Conservation (phyloP, 108 stramenopile genomes). For the Schizochytrium sp. region DNA sequence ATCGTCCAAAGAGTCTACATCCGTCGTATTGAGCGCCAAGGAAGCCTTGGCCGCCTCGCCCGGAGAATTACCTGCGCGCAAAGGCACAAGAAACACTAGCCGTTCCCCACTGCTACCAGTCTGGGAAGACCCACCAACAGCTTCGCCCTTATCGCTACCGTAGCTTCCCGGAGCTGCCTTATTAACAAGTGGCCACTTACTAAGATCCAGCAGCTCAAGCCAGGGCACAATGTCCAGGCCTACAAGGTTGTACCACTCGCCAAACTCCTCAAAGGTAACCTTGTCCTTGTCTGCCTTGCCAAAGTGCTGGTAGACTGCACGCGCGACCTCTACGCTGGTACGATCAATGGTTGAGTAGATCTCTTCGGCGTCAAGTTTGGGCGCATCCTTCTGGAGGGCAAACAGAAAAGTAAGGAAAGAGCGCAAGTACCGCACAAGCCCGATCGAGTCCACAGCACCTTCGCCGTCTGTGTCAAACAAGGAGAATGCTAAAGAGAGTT, state of each 20-base stretch:
- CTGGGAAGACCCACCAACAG: no score
- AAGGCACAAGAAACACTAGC: conserved; percentile 11
- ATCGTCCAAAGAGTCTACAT: neutral
- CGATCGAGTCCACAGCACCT: conserved; percentile 65
- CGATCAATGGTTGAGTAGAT: conserved; percentile 55
- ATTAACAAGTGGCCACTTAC: conserved; percentile 86
- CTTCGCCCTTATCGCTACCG: no score
- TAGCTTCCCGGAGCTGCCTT: neutral
- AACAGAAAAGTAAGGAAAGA: conserved; percentile 59
- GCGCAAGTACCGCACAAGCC: conserved; percentile 70
- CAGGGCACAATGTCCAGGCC: conserved; percentile 91
- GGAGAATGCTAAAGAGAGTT: conserved; percentile 71
- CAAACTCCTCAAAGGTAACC: conserved; percentile 72
- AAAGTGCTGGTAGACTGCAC: neutral
- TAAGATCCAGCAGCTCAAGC: conserved; percentile 92
- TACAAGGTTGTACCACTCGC: conserved; percentile 90
- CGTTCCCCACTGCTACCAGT: neutral
- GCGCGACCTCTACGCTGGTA: conserved; percentile 51
- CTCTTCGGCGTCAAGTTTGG: conserved; percentile 58
- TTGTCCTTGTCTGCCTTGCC: conserved; percentile 27
- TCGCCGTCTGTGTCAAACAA: conserved; percentile 70
- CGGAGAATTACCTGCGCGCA: neutral
- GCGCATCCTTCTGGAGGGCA: conserved; percentile 1
- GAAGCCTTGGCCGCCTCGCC: neutral
- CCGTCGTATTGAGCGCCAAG: neutral